Percentiles rank a stretch among this genome's conserved stretches.
Conservation (phyloP, 2,329 filamentous ascomycete species). For the Colletotrichum lini region DNA sequence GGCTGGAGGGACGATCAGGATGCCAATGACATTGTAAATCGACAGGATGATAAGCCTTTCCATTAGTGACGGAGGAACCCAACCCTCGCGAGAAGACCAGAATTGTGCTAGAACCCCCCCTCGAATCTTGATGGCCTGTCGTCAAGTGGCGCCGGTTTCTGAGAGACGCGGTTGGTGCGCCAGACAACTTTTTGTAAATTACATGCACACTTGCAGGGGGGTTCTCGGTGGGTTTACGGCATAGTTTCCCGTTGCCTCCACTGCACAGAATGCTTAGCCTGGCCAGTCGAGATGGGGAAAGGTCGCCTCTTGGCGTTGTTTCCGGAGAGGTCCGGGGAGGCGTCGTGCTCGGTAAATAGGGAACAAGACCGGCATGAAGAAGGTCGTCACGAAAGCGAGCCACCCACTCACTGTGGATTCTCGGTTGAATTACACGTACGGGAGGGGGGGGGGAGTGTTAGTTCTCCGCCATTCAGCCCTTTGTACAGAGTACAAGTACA, state of each 20-base stretch:
- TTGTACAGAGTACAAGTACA: background rate
- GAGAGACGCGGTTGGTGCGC: constrained; percentile 24
- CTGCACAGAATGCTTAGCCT: constrained; percentile 24
- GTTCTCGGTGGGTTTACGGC: constrained; percentile 12
- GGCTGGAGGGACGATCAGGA: too few species aligned
- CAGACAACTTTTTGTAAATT: constrained; percentile 4
- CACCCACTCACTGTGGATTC: background rate
- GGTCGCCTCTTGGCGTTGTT: background rate
- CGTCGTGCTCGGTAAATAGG: constrained; percentile 1
- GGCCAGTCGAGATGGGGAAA: background rate
- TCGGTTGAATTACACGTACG: constrained; percentile 23
- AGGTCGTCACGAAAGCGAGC: background rate
- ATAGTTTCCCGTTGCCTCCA: constrained; percentile 22
- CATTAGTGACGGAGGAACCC: background rate
- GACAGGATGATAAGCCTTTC: background rate
- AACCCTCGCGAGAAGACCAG: background rate
- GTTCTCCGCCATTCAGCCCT: background rate
- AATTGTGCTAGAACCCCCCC: background rate
- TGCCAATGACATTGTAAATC: background rate
- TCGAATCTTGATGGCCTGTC: background rate
- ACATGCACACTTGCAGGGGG: background rate
- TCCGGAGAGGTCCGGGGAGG: constrained; percentile 12
- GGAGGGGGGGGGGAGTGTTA: background rate
- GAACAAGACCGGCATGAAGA: background rate
- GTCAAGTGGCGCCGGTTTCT: background rate